Base-by-base conservation (phyloP, 2,329 filamentous ascomycete genomes). In the Nemania sp. region DNA sequence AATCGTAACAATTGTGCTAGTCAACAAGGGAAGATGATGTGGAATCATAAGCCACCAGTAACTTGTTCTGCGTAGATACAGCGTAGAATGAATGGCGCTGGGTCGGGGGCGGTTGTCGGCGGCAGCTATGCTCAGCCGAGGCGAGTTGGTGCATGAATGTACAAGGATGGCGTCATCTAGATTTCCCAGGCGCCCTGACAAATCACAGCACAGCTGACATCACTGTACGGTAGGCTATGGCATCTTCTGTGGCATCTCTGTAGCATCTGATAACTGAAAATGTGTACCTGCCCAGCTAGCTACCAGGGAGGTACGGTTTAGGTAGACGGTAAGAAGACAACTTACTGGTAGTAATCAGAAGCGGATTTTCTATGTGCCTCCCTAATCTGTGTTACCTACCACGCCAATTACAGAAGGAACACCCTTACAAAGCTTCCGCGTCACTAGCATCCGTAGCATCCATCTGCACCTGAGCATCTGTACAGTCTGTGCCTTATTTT, bases 171-270 rank as follows among this genome's bases (percentile, higher is more conserved):
- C 70, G 70, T 71, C 68, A 72, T 72, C 41, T 55, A 35, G 53
- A 41, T 47, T 47, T 60, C 49, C 13, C 57, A 52, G 47, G 43
- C 11, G 29, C 35, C 53, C 70, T 72, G 70, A 72, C 70, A 72
- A 72, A 72, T 72, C 70, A 70, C 54, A 68, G 62, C 35, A 38
- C 58, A n/a, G 55, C 56, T 70, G 66, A 70, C 66, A 69, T 69
- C 62, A 64, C 68, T 59, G 38, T 62, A 20, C 15, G n/a, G 27
- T 54, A n/a, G n/a, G n/a, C n/a, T n/a, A n/a, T n/a, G n/a, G n/a
- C n/a, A 55, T 15, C 22, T 27, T 6, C 24, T 26, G 3, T 11
- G 5, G 3, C 15, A n/a, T 11, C 47, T 18, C n/a, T 49, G 27
- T 41, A 52, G 57, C 32, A 61, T 59, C 35, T 24, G 26, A 22